phyloP scores from a whole-genome alignment of 1,139 yeast species.

The Candida sojae region DNA sequence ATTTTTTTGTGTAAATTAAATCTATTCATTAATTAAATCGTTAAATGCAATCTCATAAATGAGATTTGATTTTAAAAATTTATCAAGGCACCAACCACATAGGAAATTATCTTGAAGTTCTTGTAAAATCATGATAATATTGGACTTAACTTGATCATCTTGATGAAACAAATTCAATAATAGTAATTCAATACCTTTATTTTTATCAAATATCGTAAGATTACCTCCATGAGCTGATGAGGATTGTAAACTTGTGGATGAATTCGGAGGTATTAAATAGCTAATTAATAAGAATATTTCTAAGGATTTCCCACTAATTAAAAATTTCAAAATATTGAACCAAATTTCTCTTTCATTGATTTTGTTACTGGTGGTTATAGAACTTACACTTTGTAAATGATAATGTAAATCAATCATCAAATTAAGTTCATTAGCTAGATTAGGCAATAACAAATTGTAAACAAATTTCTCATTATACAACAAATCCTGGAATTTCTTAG shows the following conservation, averaged over 20 bases:
- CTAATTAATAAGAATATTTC: conserved; percentile 44
- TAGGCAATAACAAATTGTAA: conserved; percentile 39
- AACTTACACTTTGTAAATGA: conserved; percentile 41
- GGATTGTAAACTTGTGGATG: conserved; percentile 43
- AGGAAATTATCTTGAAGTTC: conserved; percentile 47
- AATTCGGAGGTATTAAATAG: conserved; percentile 46
- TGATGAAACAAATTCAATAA: conserved; percentile 35
- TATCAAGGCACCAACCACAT: conserved; percentile 50
- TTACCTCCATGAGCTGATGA: conserved; percentile 44
- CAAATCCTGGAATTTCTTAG: conserved; percentile 39
- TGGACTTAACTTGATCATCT: conserved; percentile 43
- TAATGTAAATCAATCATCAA: conserved; percentile 48
- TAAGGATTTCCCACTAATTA: conserved; percentile 46
- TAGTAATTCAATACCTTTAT: conserved; percentile 47
- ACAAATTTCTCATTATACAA: conserved; percentile 34
- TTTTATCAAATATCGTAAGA: conserved; percentile 47
- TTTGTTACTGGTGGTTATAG: conserved; percentile 16
- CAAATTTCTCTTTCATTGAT: conserved; percentile 43
- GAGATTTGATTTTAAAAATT: conserved; percentile 38
- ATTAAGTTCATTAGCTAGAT: conserved; percentile 43
- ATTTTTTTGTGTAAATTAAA: background rate
- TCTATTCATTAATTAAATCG: conserved; percentile 25
- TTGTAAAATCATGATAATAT: conserved; percentile 45
- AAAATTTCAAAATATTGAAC: conserved; percentile 45
- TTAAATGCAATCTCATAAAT: conserved; percentile 46